A percentile compares a stretch with the other conserved stretches of the same genome.
These are phyloP conservation scores for Venturia asperata DNA, from an alignment of 2,329 filamentous ascomycete species.

Conservation along the genomic window DNA sequence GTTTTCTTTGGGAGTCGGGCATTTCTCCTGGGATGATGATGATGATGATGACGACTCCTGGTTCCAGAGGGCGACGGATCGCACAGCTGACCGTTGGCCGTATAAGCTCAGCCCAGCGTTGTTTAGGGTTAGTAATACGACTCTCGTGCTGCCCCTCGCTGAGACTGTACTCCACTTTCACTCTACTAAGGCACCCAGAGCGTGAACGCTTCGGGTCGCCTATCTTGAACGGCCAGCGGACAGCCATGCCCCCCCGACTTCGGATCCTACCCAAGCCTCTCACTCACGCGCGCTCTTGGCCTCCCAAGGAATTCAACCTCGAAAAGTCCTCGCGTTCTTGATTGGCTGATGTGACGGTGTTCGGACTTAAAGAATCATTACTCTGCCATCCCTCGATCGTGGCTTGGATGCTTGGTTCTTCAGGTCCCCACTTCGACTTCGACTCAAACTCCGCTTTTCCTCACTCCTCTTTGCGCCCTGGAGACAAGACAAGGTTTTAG, in stretches of 20 bases:
- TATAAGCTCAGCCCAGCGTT: too few species aligned
- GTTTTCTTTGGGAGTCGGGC: neutral
- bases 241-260: neutral
- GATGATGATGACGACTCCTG: neutral
- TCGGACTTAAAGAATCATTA: neutral
- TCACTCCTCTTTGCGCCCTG: neutral
- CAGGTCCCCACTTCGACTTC: neutral
- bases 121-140: neutral
- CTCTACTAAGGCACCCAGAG: neutral
- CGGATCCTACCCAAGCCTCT: neutral
- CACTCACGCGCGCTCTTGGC: neutral
- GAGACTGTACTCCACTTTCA: neutral
- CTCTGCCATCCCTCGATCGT: constrained; percentile 1
- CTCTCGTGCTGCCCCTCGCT: neutral
- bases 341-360: neutral
- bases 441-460: neutral
- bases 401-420: neutral
- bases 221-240: neutral
- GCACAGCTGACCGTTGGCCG: neutral
- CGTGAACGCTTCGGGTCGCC: neutral
- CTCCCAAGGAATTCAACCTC: neutral
- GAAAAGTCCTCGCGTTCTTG: neutral
- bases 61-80: neutral
- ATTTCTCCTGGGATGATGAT: neutral
- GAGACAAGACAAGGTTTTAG: neutral